phyloP scores from a whole-genome alignment of 768 basidiomycete genomes.

The Aureoboletus auriporus region DNA sequence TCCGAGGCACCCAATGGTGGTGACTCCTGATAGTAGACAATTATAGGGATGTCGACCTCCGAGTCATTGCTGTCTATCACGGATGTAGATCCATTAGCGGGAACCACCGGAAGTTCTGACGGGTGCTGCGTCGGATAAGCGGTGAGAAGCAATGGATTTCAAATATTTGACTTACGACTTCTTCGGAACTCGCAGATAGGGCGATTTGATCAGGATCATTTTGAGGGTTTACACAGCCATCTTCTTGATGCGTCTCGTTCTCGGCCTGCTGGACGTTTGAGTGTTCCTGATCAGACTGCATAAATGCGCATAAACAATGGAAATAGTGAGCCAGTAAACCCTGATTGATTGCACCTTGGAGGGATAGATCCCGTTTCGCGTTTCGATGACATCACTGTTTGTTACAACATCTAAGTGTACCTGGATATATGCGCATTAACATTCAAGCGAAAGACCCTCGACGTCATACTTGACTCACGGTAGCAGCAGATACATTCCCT shows the following conservation, averaged over 20 bases:
- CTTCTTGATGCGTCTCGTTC: background rate
- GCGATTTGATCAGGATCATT: background rate
- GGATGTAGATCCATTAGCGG: background rate
- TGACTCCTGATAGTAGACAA: background rate
- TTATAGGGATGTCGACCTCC: background rate
- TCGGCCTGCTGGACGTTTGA: background rate
- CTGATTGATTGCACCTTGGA: constrained; percentile 2
- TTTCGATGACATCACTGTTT: background rate
- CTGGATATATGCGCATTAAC: constrained; percentile 16
- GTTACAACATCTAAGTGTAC: background rate
- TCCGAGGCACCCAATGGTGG: background rate
- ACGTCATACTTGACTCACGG: constrained; percentile 4
- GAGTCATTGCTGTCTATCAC: background rate
- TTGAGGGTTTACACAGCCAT: background rate
- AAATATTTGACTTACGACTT: constrained; percentile 12
- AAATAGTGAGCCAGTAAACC: background rate
- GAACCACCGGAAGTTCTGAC: background rate
- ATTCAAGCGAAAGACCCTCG: background rate
- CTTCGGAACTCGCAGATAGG: background rate
- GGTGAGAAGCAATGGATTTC: background rate
- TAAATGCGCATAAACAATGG: constrained; percentile 21
- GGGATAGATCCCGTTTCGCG: background rate
- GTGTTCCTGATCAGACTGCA: constrained; percentile 3
- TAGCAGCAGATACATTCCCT: background rate
- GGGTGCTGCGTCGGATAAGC: constrained; percentile 6